Conservation (phyloP, 1,284 basidiomycete genomes). For the Ceratobasidium sp. region DNA sequence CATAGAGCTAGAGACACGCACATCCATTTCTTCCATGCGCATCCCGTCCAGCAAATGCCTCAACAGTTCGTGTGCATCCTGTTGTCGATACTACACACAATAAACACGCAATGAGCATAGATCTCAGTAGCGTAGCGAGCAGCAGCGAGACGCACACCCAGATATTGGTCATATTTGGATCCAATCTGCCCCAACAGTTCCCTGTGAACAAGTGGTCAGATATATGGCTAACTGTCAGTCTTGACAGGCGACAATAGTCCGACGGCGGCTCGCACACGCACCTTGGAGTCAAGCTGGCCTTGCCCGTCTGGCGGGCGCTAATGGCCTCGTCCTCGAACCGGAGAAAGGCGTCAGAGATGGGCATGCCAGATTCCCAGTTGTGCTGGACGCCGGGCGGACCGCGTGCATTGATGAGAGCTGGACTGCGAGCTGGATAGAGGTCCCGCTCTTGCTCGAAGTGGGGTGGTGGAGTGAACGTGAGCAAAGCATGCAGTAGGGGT, state of each 20-base stretch:
- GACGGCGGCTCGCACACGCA: slow-evolving; percentile 8
- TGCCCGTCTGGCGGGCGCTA: slow-evolving; percentile 45
- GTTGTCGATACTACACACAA: slow-evolving; percentile 71
- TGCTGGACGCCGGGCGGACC: slow-evolving; percentile 42
- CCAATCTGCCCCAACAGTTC: slow-evolving; percentile 75
- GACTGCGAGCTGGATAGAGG: slow-evolving; percentile 47
- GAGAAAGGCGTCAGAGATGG: slow-evolving; percentile 46
- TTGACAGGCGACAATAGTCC: not conserved
- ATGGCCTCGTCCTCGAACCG: slow-evolving; percentile 45
- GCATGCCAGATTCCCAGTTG: slow-evolving; percentile 44
- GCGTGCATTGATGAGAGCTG: slow-evolving; percentile 49
- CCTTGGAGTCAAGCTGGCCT: slow-evolving; percentile 50
- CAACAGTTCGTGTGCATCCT: slow-evolving; percentile 94
- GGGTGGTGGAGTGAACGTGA: slow-evolving; percentile 46
- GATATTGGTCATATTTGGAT: slow-evolving; percentile 91
- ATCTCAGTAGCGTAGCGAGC: slow-evolving; percentile 45
- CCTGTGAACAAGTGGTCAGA: slow-evolving; percentile 52
- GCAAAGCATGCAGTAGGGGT: slow-evolving; percentile 48
- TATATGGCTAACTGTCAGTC: slow-evolving; percentile 1
- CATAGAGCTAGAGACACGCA: slow-evolving; percentile 56
- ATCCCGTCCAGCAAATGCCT: slow-evolving; percentile 91
- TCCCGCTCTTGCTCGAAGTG: slow-evolving; percentile 46
- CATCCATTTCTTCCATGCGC: slow-evolving; percentile 94
- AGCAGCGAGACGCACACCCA: slow-evolving; percentile 62
- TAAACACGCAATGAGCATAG: slow-evolving; percentile 2